phyloP scores from a whole-genome alignment of 139 green algal genomes.

The Tetratostichococcus sp. region DNA sequence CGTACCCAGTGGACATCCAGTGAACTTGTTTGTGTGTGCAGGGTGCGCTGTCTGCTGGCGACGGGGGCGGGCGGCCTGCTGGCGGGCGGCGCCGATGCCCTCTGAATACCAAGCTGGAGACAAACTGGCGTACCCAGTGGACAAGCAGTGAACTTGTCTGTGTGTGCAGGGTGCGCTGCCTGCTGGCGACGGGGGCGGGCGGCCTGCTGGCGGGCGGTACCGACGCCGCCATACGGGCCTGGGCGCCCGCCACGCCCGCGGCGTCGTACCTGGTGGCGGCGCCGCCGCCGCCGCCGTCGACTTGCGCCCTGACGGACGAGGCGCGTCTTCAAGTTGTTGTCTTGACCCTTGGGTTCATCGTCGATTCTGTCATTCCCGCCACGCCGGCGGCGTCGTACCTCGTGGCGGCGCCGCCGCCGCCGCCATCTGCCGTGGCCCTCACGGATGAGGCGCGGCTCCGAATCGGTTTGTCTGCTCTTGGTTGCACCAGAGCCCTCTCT shows the following conservation, averaged over 20 bases:
- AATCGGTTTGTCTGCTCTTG: slow-evolving; percentile 18
- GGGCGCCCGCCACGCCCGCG: slow-evolving; percentile 51
- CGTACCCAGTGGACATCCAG: too few relatives aligned
- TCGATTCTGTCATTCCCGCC: slow-evolving; percentile 8
- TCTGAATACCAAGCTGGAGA: too few relatives aligned
- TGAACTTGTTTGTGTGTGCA: too few relatives aligned
- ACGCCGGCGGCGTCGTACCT: slow-evolving; percentile 58
- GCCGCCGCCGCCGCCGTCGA: slow-evolving; percentile 43
- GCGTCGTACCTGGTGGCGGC: slow-evolving; percentile 60
- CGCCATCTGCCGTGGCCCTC: slow-evolving; percentile 20
- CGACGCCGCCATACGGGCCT: slow-evolving; percentile 56
- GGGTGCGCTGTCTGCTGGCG: too few relatives aligned
- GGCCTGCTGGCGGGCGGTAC: slow-evolving; percentile 60
- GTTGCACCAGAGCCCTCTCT: slow-evolving; percentile 3
- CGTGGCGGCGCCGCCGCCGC: slow-evolving; percentile 45
- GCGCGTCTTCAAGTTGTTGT: too few relatives aligned
- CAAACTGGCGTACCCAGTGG: too few relatives aligned
- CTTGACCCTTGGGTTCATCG: slow-evolving; percentile 7
- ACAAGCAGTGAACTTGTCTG: too few relatives aligned
- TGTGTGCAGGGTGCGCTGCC: slow-evolving; percentile 10
- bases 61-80: too few relatives aligned
- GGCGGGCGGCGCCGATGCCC: too few relatives aligned
- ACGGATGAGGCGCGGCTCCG: slow-evolving; percentile 13
- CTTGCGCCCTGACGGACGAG: too few relatives aligned
- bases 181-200: slow-evolving; percentile 56